Evolutionary conservation across 2,329 filamentous ascomycete genomes (phyloP), one percentile per base, ranked within the genome.

Genomic region (Claviceps fusiformis): DNA sequence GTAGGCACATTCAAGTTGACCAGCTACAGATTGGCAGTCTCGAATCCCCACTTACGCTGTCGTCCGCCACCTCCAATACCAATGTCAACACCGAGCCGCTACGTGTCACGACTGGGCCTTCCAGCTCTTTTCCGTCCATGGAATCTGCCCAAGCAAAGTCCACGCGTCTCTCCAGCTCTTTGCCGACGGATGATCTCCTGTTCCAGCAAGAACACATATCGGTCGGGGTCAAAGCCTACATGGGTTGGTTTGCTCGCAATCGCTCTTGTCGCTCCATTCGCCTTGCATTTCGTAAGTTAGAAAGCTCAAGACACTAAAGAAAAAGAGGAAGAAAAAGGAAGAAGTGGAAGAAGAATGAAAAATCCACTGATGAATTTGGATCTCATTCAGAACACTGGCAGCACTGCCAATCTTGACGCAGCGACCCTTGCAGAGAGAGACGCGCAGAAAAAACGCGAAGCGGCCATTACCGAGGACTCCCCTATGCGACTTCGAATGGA

Each of bases 401-500:
- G 72, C 54, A 62, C 67, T 57, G 62, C 71, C 55, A 69, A 73
- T 54, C 72, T 81, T 64, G 86, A 91, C 62, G 65, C 73, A 50
- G 78, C 87, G 35, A 80, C 86, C 45, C 87, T 96, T 61, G 90
- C 89, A 63, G 88, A 95, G 67, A 83, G 88, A 63, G 93, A 97
- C 70, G 83, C 81, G 60, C 78, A 89, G 59, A 79, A 82, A 62
- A 95, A 93, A 72, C 84, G 86, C 59, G 87, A 93, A 68, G 59
- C 62, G 39, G 61, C 62, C 24, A 79, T 97, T 52, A 85, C 78
- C 50, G 79, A 84, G 56, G 76, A 83, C 63, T 96, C 92, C 15
- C 91, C 93, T 2, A 97, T 98, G 92, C 90, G 93, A 55, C 79
- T 98, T 56, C 89, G 92, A 59, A 97, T 98, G 93, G 93, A 98